Evolutionary conservation across 768 basidiomycete genomes (phyloP), one percentile per base, ranked within the genome.

Genomic region (Collybiopsis confluens): DNA sequence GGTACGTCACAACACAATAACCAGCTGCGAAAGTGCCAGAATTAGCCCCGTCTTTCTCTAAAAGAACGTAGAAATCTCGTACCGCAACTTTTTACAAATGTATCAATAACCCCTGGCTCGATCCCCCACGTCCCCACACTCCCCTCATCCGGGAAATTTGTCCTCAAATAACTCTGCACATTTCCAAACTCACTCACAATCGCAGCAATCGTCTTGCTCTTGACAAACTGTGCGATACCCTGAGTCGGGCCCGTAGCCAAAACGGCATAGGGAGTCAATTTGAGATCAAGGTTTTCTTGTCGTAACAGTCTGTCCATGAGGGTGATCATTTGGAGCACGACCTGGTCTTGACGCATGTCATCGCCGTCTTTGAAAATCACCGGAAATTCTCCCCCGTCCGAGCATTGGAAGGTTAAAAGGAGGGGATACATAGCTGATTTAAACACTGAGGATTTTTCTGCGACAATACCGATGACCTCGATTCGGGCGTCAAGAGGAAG

Each of bases 291-390:
- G 65, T 97, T 97, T 73, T 98, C 97, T 70, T 95, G 96, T 54
- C 93, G 75, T 56, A 98, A 70, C 23, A 99, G 69, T 45, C 90
- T 79, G 65, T 99, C 94, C 97, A 99, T 99, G 24, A 99, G 82
- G 15, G 94, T 97, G 68, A 99, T 95, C n/a, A 98, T 77, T 68
- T 99, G 97, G 46, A 98, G 88, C 24, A 98, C 95, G 35, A 99
- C 82, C 67, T 99, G 97, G 65, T 99, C 97, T 68, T 99, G 97
- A 20, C 97, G 86, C 79, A 98, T 88, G 65, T 99, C 97, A 65
- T 98, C 97, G 13, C 97, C 97, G 60, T 98, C 95, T 70, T 98
- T 99, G 79, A 98, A 98, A 56, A 99, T 98, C 48, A 98, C 81
- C 0, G 95, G 90, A 68, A 89, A 98, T 64, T 94, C 90, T 15